Evolutionary conservation across 805 yeast genomes (phyloP).

Genomic region (Barnettozyma vustinii): DNA sequence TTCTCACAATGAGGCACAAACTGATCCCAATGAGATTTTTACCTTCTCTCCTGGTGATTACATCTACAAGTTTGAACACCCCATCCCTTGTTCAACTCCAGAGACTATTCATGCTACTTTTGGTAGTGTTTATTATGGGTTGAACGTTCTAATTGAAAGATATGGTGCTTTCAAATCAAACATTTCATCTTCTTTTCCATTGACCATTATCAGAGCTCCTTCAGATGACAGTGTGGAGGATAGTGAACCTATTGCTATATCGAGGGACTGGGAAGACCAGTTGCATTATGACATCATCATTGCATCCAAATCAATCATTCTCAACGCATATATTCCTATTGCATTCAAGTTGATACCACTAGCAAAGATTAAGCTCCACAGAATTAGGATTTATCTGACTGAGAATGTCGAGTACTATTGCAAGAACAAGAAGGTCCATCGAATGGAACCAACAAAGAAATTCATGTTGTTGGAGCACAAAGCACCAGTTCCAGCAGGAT

Average conservation of each 20-base stretch:
- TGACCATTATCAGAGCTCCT: conserved; percentile 69
- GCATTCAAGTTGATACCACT: conserved; percentile 81
- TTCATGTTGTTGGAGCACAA: conserved; percentile 75
- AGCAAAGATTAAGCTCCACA: conserved; percentile 78
- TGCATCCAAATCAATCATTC: conserved; percentile 81
- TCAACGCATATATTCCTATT: conserved; percentile 79
- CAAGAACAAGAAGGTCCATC: conserved; percentile 77
- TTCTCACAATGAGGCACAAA: conserved; percentile 3
- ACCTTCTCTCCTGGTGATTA: conserved; percentile 84
- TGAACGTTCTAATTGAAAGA: conserved; percentile 69
- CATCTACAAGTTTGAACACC: conserved; percentile 85
- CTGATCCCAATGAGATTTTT: conserved; percentile 21
- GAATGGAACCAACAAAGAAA: conserved; percentile 86
- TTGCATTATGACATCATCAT: conserved; percentile 84
- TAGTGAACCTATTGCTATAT: conserved; percentile 87
- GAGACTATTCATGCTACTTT: conserved; percentile 75
- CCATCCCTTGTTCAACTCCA: conserved; percentile 76
- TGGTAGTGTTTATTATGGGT: conserved; percentile 68
- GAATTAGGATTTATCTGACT: conserved; percentile 79
- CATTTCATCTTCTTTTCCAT: conserved; percentile 55
- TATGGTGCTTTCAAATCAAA: conserved; percentile 83
- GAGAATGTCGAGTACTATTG: conserved; percentile 92
- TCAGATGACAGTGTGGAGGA: conserved; percentile 77
- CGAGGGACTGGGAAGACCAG: conserved; percentile 92
- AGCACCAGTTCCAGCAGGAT: conserved; percentile 41